Evolutionary conservation across 179 eudicot genomes (phyloP), one percentile per base, ranked within the genome.

Genomic region (Beta lomatogona): DNA sequence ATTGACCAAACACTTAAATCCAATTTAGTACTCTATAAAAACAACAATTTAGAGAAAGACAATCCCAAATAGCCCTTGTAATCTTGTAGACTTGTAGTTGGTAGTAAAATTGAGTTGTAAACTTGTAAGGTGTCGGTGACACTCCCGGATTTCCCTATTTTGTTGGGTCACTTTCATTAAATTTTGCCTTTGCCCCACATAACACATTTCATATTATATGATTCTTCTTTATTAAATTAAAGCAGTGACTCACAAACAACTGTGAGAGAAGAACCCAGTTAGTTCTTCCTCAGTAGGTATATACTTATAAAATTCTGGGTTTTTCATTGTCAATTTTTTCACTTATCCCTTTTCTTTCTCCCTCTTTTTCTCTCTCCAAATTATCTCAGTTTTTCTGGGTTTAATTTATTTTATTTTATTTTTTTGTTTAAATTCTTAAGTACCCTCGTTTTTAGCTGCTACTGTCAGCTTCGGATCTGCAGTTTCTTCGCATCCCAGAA

Each of bases 71-170:
- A 41, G 4, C 28, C 3, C 19, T 71, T 46, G 48, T 36, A 36
- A 1, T 36, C 41, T 36, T 36, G 41, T 36, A 36, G 41, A 36
- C 41, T 36, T 36, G 46, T 14, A 16, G 45, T 75, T 14, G n/a
- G 14, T 14, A 31, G 8, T 25, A 57, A 31, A 68, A 67, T 10
- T 7, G 31, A 25, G 25, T 46, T 46, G 48, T 31, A 54, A 5
- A 18, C n/a, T 22, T 22, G 22, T 15, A 73, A 79, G 55, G 70
- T 84, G 86, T 84, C 86, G 86, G 86, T 84, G 86, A 83, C 77
- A 63, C 76, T 31, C 77, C 72, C 76, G 48, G 75, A 46, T 66
- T 59, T 79, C 71, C 12, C 44, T 25, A 73, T 68, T 80, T 80
- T 73, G 22, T 60, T 61, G 60, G 58, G 63, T 81, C 79, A 75